Evolutionary conservation across 2,329 filamentous ascomycete species (phyloP), one percentile per base, ranked within the genome.

Genomic region (Davidsoniella eucalypti): DNA sequence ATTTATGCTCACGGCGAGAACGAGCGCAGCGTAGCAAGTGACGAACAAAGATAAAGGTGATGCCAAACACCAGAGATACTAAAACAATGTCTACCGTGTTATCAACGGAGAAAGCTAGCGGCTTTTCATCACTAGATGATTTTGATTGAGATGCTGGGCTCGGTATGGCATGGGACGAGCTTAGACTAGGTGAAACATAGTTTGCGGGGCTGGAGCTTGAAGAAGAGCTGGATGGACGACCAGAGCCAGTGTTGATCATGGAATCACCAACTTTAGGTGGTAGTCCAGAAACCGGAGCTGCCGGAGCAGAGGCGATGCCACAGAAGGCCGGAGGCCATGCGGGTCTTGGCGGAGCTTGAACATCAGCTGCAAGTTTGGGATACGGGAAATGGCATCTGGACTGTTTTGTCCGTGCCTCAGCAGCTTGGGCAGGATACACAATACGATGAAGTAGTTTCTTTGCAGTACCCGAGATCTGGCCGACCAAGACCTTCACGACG

Each of bases 241-340:
- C 29, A 12, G 29, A 33, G 12, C 40, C 47, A 2, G 26, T 49
- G 29, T 49, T 49, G 23, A 44, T 49, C 40, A 49, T 38, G 6
- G 47, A 49, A n/a, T 38, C 47, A 12, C 17, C 12, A 5, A n/a
- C 18, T 9, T 39, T 16, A n/a, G 40, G 18, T 26, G 41, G 17
- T 18, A n/a, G 33, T n/a, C 40, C 39, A n/a, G 17, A 21, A 12
- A 23, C 2, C 1, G 47, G 29, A 21, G 8, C 18, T 14, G 14
- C 6, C 6, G 40, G 17, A 9, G 39, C n/a, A 36, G 47, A 26
- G 5, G 23, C 33, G 14, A 41, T 14, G 10, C 39, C 25, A 16
- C 47, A 53, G 26, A 53, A 53, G 1, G 51, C 51, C 26, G 51
- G 47, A n/a, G 51, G 51, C 51, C 51, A 53, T 10, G 47, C 38